Percentiles rank a stretch among this genome's conserved stretches.
These are phyloP conservation scores for Hymenoscyphus infarciens DNA, from an alignment of 2,329 filamentous ascomycete genomes.

Conservation along the genomic window DNA sequence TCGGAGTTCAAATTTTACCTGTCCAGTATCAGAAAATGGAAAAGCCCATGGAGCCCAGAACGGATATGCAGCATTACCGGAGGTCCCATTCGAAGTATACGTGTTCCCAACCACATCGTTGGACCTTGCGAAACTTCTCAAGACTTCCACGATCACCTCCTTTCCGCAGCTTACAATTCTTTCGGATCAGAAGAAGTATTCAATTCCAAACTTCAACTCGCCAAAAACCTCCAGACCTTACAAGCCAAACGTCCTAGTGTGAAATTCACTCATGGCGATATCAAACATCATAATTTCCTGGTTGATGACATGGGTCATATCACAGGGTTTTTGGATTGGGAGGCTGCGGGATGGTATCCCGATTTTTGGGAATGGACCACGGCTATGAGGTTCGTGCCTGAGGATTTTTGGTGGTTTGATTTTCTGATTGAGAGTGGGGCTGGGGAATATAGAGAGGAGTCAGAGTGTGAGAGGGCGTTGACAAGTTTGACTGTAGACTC, in stretches of 20 bases:
- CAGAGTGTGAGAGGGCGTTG: conserved; percentile 24
- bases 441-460: conserved; percentile 21
- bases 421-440: conserved; percentile 23
- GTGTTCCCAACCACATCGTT: conserved; percentile 21
- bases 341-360: conserved; percentile 46
- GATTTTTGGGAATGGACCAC: conserved; percentile 36
- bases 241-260: conserved; percentile 16
- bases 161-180: conserved; percentile 17
- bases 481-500: conserved; percentile 22
- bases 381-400: conserved; percentile 18
- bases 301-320: conserved; percentile 38
- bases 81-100: conserved; percentile 23
- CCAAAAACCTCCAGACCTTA: conserved; percentile 18
- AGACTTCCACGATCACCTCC: conserved; percentile 25
- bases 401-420: conserved; percentile 25
- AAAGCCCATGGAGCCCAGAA: conserved; percentile 25
- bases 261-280: conserved; percentile 49
- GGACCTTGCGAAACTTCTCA: conserved; percentile 21
- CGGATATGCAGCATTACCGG: conserved; percentile 22
- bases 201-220: conserved; percentile 14
- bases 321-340: conserved; percentile 46
- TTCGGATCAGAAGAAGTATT: conserved; percentile 15
- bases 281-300: conserved; percentile 45
- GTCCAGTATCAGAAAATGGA: conserved; percentile 37
- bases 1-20: conserved; percentile 37